Conservation (phyloP, 164 flowering plant genomes). For the Kingdonia uniflora region DNA sequence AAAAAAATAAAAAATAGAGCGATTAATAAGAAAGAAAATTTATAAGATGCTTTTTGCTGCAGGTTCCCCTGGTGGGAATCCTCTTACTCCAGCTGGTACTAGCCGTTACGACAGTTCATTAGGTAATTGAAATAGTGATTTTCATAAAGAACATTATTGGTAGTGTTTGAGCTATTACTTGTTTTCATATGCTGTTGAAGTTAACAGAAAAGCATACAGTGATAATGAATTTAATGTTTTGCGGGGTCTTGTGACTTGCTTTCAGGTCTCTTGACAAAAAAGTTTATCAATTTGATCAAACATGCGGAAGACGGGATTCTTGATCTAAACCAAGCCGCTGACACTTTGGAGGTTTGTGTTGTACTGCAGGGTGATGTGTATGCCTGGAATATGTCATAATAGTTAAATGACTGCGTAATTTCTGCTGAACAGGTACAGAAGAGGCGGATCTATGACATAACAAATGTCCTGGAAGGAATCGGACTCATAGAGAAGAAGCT, state of each 20-base stretch:
- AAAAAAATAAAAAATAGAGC: background rate
- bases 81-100: slow-evolving; percentile 53
- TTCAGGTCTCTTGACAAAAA: slow-evolving; percentile 81
- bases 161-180: too few species aligned
- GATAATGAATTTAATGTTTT: background rate
- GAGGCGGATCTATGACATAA: slow-evolving; percentile 93
- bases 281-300: slow-evolving; percentile 67
- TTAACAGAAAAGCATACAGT: too few species aligned
- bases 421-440: slow-evolving; percentile 66
- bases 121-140: slow-evolving; percentile 30
- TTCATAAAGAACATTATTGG: too few species aligned
- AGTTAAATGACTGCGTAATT: slow-evolving; percentile 1
- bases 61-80: slow-evolving; percentile 49
- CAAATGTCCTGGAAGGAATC: slow-evolving; percentile 95
- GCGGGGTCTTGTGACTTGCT: slow-evolving; percentile 1
- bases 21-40: background rate
- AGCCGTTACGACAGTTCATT: slow-evolving; percentile 91
- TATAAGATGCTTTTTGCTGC: slow-evolving; percentile 14
- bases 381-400: slow-evolving; percentile 5
- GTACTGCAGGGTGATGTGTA: background rate
- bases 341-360: slow-evolving; percentile 50
- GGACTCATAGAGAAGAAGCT: slow-evolving; percentile 94
- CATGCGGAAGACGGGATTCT: slow-evolving; percentile 79
- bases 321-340: slow-evolving; percentile 84
- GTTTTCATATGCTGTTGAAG: background rate